Evolutionary conservation across 805 yeast species (phyloP), one percentile per base, ranked within the genome.

Genomic region (Candida broadrunensis): DNA sequence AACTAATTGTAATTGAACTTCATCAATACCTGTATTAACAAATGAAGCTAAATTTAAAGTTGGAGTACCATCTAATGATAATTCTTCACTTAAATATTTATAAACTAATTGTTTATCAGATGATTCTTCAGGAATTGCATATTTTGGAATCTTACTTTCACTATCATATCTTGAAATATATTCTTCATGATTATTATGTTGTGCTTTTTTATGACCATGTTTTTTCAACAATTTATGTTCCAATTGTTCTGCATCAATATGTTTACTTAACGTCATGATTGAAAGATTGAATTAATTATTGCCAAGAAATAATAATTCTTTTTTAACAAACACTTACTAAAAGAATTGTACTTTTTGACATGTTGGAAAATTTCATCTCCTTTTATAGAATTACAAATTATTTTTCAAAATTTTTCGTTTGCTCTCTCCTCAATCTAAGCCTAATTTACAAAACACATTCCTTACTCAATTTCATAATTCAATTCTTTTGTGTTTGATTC

Each of bases 21-120:
- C 62, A 40, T 79, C 79, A 17, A 83, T 56, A 48, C 70, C 75
- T 6, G 96, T 89, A 65, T 86, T 87, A 48, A 89, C 97, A 58
- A 89, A 89, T 23, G 91, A 83, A 3, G 97, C 97, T 60, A 89
- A 64, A 60, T 90, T 89, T 59, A 89, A 71, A 16, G 81, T 78
- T 18, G 96, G 93, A 51, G 75, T 80, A 14, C 97, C 97, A 58
- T 89, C 97, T 44, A 90, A 72, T 12, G 81, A 69, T 62, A 90
- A 69, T 48, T 86, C 95, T 55, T 84, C 85, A 48, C 76, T 80
- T 45, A 89, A 70, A 54, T 84, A 63, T 31, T 79, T 72, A 55
- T 80, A 83, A 8, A 88, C 83, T 38, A 71, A 58, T 6, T 67
- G 67, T 2, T 77, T 65, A 8, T 69, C 61, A 37, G 80, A 62